Evolutionary conservation across 495 filamentous ascomycete species (phyloP).

Genomic region (Penicillium turbatum): DNA sequence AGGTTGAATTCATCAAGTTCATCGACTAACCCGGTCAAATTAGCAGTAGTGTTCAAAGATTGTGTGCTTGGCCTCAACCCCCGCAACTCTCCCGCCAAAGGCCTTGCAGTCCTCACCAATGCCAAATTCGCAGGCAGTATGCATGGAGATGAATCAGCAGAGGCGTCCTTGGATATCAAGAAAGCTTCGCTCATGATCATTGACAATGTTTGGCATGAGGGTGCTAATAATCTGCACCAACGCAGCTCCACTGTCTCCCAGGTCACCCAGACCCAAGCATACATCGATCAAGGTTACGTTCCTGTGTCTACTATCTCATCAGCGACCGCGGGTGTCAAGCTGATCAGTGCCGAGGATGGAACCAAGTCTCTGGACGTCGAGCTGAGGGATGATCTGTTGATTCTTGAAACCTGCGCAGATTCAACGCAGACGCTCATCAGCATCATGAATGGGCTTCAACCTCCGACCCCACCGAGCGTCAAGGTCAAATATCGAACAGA

Average conservation of each 20-base stretch:
- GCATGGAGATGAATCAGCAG: constrained; percentile 55
- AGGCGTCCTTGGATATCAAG: constrained; percentile 61
- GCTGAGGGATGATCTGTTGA: constrained; percentile 74
- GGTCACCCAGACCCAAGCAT: constrained; percentile 57
- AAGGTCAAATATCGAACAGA: constrained; percentile 83
- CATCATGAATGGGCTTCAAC: constrained; percentile 74
- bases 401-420: constrained; percentile 94
- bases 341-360: constrained; percentile 50
- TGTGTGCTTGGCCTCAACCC: constrained; percentile 86
- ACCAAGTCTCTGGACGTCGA: constrained; percentile 72
- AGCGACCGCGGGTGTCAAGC: constrained; percentile 59
- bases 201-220: constrained; percentile 61
- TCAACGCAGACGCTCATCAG: constrained; percentile 90
- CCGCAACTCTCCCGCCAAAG: constrained; percentile 65
- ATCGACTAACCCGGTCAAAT: constrained; percentile 51
- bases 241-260: constrained; percentile 45
- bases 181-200: constrained; percentile 80
- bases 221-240: constrained; percentile 40
- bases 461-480: constrained; percentile 74
- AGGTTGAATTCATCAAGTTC: constrained; percentile 11
- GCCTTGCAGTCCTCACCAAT: constrained; percentile 72
- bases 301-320: constrained; percentile 80
- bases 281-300: constrained; percentile 73
- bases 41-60: constrained; percentile 73
- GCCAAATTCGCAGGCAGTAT: constrained; percentile 60